Evolutionary conservation across 2,329 filamentous ascomycete genomes (phyloP), one percentile per base, ranked within the genome.

Genomic region (Aspergillus awamori): DNA sequence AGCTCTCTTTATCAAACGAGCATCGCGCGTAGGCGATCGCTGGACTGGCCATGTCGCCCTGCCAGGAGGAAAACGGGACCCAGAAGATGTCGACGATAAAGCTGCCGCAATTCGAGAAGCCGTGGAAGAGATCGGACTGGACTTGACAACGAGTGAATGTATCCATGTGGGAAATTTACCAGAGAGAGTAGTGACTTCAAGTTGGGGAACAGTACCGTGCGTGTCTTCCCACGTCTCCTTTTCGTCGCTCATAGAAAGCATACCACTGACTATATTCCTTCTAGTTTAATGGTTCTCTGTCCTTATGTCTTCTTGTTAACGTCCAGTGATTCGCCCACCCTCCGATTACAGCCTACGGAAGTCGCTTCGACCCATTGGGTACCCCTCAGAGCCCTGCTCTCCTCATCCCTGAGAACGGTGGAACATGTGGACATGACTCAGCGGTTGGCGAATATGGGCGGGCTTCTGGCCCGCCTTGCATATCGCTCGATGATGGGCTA

Each of bases 301-400:
- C 88, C 88, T 0, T 89, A 87, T 72, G 80, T 90, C 47, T 90
- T 88, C 72, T 77, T 91, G 24, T 76, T 86, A 58, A 89, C 85
- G 2, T 81, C 80, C 17, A 82, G 83, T 28, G 77, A 81, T 24
- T 78, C 84, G 5, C 86, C 87, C 5, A 74, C 82, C 1, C 79
- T 90, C 41, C 81, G 81, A 49, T 79, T 90, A n/a, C 87, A 90
- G 68, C 87, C 87, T 4, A 84, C 84, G 33, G 88, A 91, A 76
- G 87, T 90, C 20, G 87, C 86, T 24, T 87, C 87, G 1, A 84
- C 85, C 2, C 88, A 90, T 72, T 91, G 88, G 88, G 87, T 91
- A 4, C 84, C 88, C 11, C 73, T 90, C 2, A 80, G 84, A 55
- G 83, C 83, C 17, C 81, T 91, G 7, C 78, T 89, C n/a, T 82